Evolutionary conservation across 805 yeast species (phyloP), one percentile per base, ranked within the genome.

Genomic region (Ogataea angusta): DNA sequence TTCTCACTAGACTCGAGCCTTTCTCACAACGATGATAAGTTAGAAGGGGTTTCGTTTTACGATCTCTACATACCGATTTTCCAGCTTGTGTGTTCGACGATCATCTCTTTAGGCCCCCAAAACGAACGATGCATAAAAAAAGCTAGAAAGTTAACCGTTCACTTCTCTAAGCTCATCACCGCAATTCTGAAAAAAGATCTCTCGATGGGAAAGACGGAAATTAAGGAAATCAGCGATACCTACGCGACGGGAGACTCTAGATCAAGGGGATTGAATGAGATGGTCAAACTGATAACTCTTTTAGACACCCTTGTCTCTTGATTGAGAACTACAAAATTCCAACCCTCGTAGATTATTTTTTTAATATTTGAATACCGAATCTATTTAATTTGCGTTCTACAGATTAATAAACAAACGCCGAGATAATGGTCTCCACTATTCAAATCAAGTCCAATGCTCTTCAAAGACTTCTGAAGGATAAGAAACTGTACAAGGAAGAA

Each of bases 31-130:
- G 43, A 53, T 6, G 36, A 41, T 14, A 27, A 33, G 8, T 31
- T 22, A 22, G 56, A 53, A 7, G 31, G 38, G 6, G 59, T 83
- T 4, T 79, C 89, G 0, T 67, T 77, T 36, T 80, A 77, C 56
- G 95, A 85, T 44, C 64, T 85, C 14, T 67, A 85, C 29, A 72
- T 82, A 24, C 93, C 95, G 0, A 68, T 82, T 2, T 83, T 87
- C 59, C 95, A 85, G 53, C 64, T 88, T 34, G 67, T 87, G 3
- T 62, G 79, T 8, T 79, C 95, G 0, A 66, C 85, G 6, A 63
- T 84, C 4, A 65, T 89, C 8, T 77, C 95, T 2, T 75, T 85
- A 69, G 95, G 96, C 0, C 81, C 90, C 4, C 79, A 81, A 30
- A 86, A 86, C 59, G 72, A 69, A 43, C 69, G 75, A 1, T 79